phyloP scores from a whole-genome alignment of 2,329 filamentous ascomycete genomes.

The Samsoniella hepiali region DNA sequence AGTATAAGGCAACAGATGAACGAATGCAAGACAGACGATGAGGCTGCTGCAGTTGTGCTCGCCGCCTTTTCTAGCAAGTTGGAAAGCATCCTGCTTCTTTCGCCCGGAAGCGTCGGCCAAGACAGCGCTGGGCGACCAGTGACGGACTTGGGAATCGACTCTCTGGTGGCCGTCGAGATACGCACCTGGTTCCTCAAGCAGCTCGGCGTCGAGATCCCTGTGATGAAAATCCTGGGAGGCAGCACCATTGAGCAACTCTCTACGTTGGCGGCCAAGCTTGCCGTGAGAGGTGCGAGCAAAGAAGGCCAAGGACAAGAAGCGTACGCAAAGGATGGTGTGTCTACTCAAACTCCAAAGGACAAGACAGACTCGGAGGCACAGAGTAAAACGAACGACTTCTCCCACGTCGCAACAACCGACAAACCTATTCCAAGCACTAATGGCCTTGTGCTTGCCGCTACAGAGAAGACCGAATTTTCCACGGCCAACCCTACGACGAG shows the following conservation, averaged over 20 bases:
- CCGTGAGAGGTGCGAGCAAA: not conserved
- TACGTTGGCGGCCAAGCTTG: not conserved
- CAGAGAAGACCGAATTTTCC: not conserved
- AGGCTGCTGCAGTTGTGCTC: not conserved
- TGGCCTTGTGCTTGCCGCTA: too few species aligned
- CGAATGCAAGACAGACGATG: not conserved
- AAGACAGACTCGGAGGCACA: too few species aligned
- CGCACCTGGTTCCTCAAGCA: slow-evolving; percentile 48
- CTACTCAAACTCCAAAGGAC: not conserved
- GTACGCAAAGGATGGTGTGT: not conserved
- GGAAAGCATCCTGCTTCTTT: not conserved
- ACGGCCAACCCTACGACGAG: not conserved
- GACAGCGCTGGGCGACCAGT: not conserved
- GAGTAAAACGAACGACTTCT: not conserved
- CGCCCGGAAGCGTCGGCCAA: not conserved
- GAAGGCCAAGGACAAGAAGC: not conserved
- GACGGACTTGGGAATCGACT: slow-evolving; percentile 30
- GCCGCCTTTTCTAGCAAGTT: not conserved
- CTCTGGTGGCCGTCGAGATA: slow-evolving; percentile 34
- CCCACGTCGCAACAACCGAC: too few species aligned
- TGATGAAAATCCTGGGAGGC: slow-evolving; percentile 38
- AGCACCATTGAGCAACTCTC: slow-evolving; percentile 12
- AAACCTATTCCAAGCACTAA: not conserved
- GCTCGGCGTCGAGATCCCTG: slow-evolving; percentile 41
- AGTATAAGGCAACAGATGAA: not conserved